Evolutionary conservation across 192 early-diverging fungal species (phyloP).

Genomic region (Umbelopsis vinacea): DNA sequence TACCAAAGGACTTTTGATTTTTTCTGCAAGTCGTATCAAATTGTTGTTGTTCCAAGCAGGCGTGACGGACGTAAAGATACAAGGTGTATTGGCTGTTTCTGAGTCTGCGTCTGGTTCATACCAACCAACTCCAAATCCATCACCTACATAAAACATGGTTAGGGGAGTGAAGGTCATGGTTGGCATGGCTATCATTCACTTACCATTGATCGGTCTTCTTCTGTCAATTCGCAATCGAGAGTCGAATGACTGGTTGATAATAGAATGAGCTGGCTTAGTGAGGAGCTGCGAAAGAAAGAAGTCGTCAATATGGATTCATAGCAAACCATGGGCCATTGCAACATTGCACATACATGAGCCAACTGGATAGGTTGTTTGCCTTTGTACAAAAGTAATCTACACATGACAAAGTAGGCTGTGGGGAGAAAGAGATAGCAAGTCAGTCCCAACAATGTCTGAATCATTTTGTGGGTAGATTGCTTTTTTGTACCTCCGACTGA

Average conservation of each 20-base stretch:
- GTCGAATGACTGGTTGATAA: slow-evolving; percentile 83
- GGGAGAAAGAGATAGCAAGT: slow-evolving; percentile 6
- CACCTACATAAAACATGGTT: slow-evolving; percentile 45
- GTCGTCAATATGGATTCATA: not conserved
- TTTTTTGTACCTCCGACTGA: not conserved
- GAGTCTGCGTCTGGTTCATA: slow-evolving; percentile 60
- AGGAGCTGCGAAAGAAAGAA: slow-evolving; percentile 47
- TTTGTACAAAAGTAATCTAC: slow-evolving; percentile 78
- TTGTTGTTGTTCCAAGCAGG: slow-evolving; percentile 86
- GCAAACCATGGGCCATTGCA: not conserved
- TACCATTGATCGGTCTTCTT: slow-evolving; percentile 70
- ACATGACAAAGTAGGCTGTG: slow-evolving; percentile 50
- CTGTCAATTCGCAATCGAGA: slow-evolving; percentile 69
- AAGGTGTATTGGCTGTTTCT: slow-evolving; percentile 54
- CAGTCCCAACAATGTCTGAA: not conserved
- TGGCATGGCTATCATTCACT: not conserved
- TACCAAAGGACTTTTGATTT: slow-evolving; percentile 72
- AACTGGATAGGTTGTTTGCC: slow-evolving; percentile 75
- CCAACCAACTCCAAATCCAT: slow-evolving; percentile 83
- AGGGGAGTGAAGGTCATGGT: not conserved
- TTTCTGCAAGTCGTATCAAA: slow-evolving; percentile 73
- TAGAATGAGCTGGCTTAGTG: slow-evolving; percentile 76
- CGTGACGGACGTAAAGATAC: slow-evolving; percentile 82
- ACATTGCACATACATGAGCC: slow-evolving; percentile 54
- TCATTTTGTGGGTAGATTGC: too few species aligned